phyloP scores from a whole-genome alignment of 2,329 filamentous ascomycete genomes.

The Fusarium sp. region DNA sequence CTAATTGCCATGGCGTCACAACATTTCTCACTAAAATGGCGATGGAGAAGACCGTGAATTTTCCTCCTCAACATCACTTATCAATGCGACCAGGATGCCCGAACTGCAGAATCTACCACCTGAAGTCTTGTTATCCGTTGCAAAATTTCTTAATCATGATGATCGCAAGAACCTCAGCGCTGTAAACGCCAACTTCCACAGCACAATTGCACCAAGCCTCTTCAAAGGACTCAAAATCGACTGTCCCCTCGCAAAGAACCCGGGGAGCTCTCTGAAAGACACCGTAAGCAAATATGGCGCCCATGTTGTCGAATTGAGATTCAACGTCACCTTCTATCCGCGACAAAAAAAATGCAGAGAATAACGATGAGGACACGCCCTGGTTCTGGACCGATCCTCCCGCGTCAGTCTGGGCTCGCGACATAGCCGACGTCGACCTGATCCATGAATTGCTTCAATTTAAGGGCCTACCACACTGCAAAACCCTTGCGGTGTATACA shows the following conservation, averaged over 20 bases:
- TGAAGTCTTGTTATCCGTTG: not conserved
- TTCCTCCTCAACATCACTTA: not conserved
- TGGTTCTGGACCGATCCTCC: conserved; percentile 8
- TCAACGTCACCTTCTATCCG: conserved; percentile 3
- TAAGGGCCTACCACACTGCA: conserved; percentile 2
- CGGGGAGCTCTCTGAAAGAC: not conserved
- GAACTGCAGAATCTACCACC: not conserved
- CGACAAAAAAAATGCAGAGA: not conserved
- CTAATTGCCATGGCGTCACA: not conserved
- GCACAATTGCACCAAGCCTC: not conserved
- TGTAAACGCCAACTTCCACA: not conserved
- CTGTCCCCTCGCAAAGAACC: not conserved
- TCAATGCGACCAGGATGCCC: fast-evolving
- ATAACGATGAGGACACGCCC: not conserved
- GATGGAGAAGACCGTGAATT: not conserved
- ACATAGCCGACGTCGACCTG: not conserved
- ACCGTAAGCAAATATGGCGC: not conserved
- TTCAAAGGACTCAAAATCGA: not conserved
- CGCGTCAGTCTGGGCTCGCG: conserved; percentile 16
- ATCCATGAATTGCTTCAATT: conserved; percentile 2
- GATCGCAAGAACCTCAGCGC: conserved; percentile 1
- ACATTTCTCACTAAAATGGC: fast-evolving
- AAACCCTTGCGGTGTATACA: not conserved
- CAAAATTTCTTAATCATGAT: not conserved
- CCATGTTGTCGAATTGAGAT: not conserved